Percentiles rank a stretch among this genome's conserved stretches.
These are phyloP conservation scores for Turnera subulata DNA, from an alignment of 345 rosid genomes.

Conservation along the genomic window DNA sequence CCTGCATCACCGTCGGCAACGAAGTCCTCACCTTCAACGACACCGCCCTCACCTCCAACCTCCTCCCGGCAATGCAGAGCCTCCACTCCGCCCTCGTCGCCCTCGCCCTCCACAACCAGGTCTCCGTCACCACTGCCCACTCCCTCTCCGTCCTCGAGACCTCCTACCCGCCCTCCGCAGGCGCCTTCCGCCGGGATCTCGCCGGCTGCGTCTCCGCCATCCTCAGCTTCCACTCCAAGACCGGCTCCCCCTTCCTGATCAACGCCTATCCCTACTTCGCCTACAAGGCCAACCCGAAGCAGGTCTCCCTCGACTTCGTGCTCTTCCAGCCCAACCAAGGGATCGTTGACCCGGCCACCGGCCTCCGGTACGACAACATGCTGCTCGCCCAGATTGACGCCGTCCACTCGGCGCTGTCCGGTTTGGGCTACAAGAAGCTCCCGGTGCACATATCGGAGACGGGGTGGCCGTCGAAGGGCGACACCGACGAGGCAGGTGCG, in stretches of 20 bases:
- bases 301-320: constrained; percentile 67
- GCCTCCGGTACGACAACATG: constrained; percentile 86
- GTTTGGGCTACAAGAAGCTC: constrained; percentile 59
- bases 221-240: constrained; percentile 58
- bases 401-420: constrained; percentile 61
- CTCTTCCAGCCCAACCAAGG: constrained; percentile 75
- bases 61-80: constrained; percentile 82
- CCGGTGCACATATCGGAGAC: constrained; percentile 81
- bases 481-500: constrained; percentile 76
- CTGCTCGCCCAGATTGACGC: constrained; percentile 89
- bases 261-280: constrained; percentile 97
- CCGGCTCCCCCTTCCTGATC: constrained; percentile 72
- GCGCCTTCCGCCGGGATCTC: constrained; percentile 66
- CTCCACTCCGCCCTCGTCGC: constrained; percentile 62
- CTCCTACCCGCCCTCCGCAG: constrained; percentile 90
- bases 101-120: constrained; percentile 58
- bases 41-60: constrained; percentile 42
- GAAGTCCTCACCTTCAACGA: constrained; percentile 78
- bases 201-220: constrained; percentile 41
- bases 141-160: constrained; percentile 60
- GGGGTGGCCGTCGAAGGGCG: constrained; percentile 99
- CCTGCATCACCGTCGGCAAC: constrained; percentile 81
- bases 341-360: constrained; percentile 55
- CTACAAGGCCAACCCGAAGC: constrained; percentile 73
- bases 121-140: constrained; percentile 76